phyloP scores from a whole-genome alignment of 768 basidiomycete species.

The Clathrus columnatus region DNA sequence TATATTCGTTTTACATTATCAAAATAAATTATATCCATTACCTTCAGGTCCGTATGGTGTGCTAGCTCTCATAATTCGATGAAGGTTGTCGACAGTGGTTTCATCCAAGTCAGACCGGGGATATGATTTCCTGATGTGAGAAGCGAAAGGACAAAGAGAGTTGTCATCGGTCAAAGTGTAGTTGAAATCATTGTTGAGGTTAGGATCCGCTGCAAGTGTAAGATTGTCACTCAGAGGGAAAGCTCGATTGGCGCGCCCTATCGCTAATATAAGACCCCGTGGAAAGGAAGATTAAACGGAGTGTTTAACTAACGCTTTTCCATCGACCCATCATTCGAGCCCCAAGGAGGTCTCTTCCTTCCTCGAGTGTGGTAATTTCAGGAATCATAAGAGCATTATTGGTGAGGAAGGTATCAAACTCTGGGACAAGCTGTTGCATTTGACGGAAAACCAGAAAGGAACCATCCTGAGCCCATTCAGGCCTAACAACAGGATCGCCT shows the following conservation, averaged over 20 bases:
- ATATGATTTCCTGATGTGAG: conserved; percentile 22
- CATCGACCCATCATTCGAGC: conserved; percentile 27
- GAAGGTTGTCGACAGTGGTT: not conserved
- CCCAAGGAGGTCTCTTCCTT: conserved; percentile 25
- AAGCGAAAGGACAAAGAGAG: conserved; percentile 25
- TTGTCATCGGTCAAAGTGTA: conserved; percentile 17
- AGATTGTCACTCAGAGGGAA: conserved; percentile 20
- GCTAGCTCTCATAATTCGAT: conserved; percentile 39
- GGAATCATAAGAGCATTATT: conserved; percentile 16
- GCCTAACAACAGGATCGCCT: conserved; percentile 20
- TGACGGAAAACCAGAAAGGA: conserved; percentile 25
- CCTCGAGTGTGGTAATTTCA: conserved; percentile 14
- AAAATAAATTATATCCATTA: not conserved
- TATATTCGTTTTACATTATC: not conserved
- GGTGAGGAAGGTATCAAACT: conserved; percentile 23
- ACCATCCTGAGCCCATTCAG: conserved; percentile 23
- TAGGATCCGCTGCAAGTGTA: conserved; percentile 19
- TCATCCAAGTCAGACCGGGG: conserved; percentile 21
- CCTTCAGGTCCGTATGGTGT: conserved; percentile 44
- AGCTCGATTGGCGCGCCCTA: conserved; percentile 23
- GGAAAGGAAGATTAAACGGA: not conserved
- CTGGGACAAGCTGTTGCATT: conserved; percentile 26
- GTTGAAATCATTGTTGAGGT: conserved; percentile 24
- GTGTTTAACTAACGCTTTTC: conserved; percentile 25
- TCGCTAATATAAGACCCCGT: not conserved